These are phyloP conservation scores for Microcyclospora pomicola DNA, from an alignment of 2,329 filamentous ascomycete genomes.

Conservation along the genomic window DNA sequence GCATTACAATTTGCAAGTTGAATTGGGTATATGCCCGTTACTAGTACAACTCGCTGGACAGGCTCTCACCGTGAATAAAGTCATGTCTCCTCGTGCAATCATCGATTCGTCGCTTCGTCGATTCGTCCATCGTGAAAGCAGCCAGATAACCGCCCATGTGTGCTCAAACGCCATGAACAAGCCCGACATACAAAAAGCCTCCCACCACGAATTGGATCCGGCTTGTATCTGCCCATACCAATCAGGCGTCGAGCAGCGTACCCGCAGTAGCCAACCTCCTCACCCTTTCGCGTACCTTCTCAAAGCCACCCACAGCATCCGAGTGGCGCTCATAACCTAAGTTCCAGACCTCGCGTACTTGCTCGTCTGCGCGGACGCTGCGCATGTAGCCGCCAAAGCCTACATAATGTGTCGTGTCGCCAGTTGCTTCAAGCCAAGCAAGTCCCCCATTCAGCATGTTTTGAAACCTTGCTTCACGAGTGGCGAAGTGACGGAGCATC, in stretches of 20 bases:
- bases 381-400: slow-evolving; percentile 46
- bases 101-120: too few species aligned
- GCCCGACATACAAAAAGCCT: too few species aligned
- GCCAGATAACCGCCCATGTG: too few species aligned
- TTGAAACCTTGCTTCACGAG: slow-evolving; percentile 31
- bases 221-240: neutral
- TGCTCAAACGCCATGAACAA: too few species aligned
- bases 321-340: slow-evolving; percentile 47
- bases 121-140: too few species aligned
- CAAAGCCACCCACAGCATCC: slow-evolving; percentile 44
- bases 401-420: slow-evolving; percentile 26
- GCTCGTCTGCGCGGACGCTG: slow-evolving; percentile 50
- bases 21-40: too few species aligned
- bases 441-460: slow-evolving; percentile 25
- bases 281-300: slow-evolving; percentile 33
- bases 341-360: slow-evolving; percentile 47
- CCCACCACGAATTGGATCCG: too few species aligned
- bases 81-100: too few species aligned
- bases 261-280: slow-evolving; percentile 11
- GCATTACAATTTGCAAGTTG: too few species aligned
- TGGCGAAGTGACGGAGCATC: slow-evolving; percentile 43
- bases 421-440: slow-evolving; percentile 39
- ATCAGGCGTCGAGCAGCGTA: slow-evolving; percentile 9
- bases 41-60: too few species aligned
- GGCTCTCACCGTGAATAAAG: too few species aligned